Evolutionary conservation across 2,329 filamentous ascomycete species (phyloP), one percentile per base, ranked within the genome.

Genomic region (Claviceps cyperi): DNA sequence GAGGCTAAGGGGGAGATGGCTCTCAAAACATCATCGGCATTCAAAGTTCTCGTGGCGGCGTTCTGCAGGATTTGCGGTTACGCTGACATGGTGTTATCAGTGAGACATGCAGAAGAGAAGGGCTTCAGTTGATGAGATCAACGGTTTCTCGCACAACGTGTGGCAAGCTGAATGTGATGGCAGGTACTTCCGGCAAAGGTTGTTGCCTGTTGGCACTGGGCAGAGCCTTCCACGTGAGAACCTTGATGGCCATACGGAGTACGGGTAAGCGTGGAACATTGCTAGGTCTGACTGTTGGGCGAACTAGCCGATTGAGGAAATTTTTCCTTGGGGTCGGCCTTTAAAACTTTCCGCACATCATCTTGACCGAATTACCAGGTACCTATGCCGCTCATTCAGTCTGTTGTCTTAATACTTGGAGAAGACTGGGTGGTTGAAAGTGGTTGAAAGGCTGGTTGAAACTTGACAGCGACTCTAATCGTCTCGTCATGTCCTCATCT

Each of bases 241-340:
- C 52, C 52, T 50, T 53, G 52, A 53, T 53, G 52, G 52, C 17
- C 52, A 49, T 6, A 22, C 32, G 17, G 5, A 24, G 11, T 17
- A 28, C 24, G 28, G 9, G 28, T 32, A 32, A 9, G 22, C 7
- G 8, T n/a, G n/a, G 38, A 11, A 8, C 13, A 19, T 38, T 38
- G 14, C 14, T 38, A 15, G 43, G 13, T n/a, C 6, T 7, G 39
- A 11, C n/a, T 2, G 21, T 43, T 43, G 41, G 41, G 15, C 21
- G 13, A 43, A 43, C 21, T 43, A 24, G 14, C 41, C 38, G 9
- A 19, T 40, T 40, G 38, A 19, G 17, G 38, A 40, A 40, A 21
- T 40, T 8, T 9, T 19, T 11, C 0, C 21, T 9, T 19, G 38
- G 8, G 38, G 8, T 38, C 5, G 36, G 14, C 13, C 36, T 15